Percentiles rank a stretch among this genome's conserved stretches.
Conservation (phyloP, 352 stramenopile genomes). For the Pythium brachiatum region DNA sequence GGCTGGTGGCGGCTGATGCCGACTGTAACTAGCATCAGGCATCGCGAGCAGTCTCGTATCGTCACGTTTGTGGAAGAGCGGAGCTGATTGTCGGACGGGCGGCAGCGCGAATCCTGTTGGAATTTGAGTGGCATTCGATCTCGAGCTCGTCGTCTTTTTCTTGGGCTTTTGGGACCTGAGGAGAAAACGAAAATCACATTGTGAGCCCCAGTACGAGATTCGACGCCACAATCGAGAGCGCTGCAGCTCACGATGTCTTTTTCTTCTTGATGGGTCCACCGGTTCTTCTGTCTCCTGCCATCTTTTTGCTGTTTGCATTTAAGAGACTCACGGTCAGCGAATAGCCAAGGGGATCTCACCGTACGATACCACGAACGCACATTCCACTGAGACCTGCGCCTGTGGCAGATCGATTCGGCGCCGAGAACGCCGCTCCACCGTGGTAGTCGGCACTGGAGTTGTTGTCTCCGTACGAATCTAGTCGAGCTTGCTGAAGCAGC, state of each 20-base stretch:
- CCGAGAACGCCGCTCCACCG: background rate
- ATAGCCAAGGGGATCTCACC: background rate
- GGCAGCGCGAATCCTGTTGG: conserved; percentile 7
- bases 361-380: background rate
- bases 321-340: no score
- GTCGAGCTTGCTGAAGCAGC: background rate
- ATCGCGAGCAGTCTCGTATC: background rate
- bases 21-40: background rate
- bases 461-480: conserved; percentile 11
- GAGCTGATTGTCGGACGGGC: conserved; percentile 5
- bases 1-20: background rate
- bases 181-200: background rate
- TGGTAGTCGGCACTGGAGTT: background rate
- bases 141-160: conserved; percentile 9
- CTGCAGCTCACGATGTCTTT: background rate
- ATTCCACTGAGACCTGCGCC: conserved; percentile 9
- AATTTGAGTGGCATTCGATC: background rate
- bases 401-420: background rate
- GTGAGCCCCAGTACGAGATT: background rate
- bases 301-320: conserved; percentile 12
- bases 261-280: background rate
- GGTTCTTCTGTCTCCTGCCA: conserved; percentile 2
- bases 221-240: background rate
- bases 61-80: conserved; percentile 20
- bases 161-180: conserved; percentile 8